A percentile compares a stretch with the other conserved stretches of the same genome.
Conservation (phyloP, 2,329 filamentous ascomycete species). For the Penicillium sp. region DNA sequence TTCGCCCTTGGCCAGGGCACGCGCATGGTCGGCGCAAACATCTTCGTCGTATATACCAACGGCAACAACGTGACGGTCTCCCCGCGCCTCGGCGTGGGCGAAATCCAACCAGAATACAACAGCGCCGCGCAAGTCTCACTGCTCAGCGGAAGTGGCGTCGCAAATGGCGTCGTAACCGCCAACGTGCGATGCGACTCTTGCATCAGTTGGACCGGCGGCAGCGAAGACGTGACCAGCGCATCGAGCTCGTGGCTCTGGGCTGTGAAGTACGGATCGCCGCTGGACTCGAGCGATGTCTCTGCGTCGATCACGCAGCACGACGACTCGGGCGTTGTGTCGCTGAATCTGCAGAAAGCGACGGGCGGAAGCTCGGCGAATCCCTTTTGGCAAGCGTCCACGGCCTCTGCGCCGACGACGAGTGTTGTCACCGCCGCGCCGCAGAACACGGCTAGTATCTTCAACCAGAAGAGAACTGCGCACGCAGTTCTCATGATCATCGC, state of each 20-base stretch:
- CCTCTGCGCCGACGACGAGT: not conserved
- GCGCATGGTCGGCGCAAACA: slow-evolving; percentile 59
- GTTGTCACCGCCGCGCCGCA: not conserved
- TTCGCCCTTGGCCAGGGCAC: slow-evolving; percentile 60
- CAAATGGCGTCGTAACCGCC: slow-evolving; percentile 57
- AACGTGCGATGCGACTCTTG: slow-evolving; percentile 52
- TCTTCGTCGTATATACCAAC: slow-evolving; percentile 62
- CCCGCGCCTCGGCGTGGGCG: slow-evolving; percentile 52
- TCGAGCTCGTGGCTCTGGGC: slow-evolving; percentile 35
- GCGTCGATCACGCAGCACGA: slow-evolving; percentile 28
- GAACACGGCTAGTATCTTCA: not conserved
- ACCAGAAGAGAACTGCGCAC: slow-evolving; percentile 21
- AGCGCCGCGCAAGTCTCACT: slow-evolving; percentile 52
- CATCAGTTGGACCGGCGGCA: slow-evolving; percentile 23
- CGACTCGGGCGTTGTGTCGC: slow-evolving; percentile 14
- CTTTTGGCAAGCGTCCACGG: slow-evolving; percentile 14
- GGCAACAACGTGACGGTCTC: slow-evolving; percentile 63
- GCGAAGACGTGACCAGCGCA: slow-evolving; percentile 17
- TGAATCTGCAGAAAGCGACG: slow-evolving; percentile 27
- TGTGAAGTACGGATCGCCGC: slow-evolving; percentile 22
- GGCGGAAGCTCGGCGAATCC: slow-evolving; percentile 21
- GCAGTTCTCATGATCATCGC: slow-evolving; percentile 41
- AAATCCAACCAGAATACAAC: slow-evolving; percentile 53
- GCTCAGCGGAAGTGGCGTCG: slow-evolving; percentile 61
- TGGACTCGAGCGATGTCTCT: slow-evolving; percentile 23